Percentiles rank a stretch among this genome's conserved stretches.
phyloP scores from a whole-genome alignment of 352 stramenopile genomes.

The Phytopythium aichiense region DNA sequence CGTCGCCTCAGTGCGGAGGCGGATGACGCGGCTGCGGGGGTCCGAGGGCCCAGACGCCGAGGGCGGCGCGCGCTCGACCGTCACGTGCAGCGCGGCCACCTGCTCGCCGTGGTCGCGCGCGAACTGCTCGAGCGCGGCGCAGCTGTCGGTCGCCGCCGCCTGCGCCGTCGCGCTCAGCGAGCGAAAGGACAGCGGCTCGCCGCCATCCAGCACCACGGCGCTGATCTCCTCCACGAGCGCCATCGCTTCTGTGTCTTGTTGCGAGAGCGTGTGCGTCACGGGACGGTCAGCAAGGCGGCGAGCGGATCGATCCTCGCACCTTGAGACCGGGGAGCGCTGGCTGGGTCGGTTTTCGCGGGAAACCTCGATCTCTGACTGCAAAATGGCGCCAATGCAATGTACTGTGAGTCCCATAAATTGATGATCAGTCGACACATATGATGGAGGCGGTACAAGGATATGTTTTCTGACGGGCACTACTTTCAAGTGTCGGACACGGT shows the following conservation, averaged over 20 bases:
- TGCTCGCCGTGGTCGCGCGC: slow-evolving; percentile 20
- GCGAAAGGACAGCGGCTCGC: slow-evolving; percentile 53
- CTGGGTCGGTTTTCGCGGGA: neutral
- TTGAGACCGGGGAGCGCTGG: no score
- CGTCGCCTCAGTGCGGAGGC: slow-evolving; percentile 10
- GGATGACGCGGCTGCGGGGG: slow-evolving; percentile 45
- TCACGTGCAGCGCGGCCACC: slow-evolving; percentile 36
- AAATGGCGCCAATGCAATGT: neutral
- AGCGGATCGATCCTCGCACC: neutral
- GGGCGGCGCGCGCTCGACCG: slow-evolving; percentile 28
- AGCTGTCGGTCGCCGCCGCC: slow-evolving; percentile 17
- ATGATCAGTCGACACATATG: neutral
- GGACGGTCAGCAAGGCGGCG: neutral
- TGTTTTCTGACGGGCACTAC: neutral
- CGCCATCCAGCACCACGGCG: slow-evolving; percentile 46
- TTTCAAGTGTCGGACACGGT: neutral
- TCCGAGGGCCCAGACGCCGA: slow-evolving; percentile 17
- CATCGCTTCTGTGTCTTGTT: neutral
- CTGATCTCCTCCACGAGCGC: slow-evolving; percentile 46
- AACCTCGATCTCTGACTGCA: neutral
- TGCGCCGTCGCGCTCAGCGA: slow-evolving; percentile 35
- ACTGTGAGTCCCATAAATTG: neutral
- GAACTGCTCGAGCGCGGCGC: slow-evolving; percentile 39
- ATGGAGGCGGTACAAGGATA: neutral
- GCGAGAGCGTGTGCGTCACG: neutral